Conservation (phyloP, 75 land plant species). For the Larix kaempferi region DNA sequence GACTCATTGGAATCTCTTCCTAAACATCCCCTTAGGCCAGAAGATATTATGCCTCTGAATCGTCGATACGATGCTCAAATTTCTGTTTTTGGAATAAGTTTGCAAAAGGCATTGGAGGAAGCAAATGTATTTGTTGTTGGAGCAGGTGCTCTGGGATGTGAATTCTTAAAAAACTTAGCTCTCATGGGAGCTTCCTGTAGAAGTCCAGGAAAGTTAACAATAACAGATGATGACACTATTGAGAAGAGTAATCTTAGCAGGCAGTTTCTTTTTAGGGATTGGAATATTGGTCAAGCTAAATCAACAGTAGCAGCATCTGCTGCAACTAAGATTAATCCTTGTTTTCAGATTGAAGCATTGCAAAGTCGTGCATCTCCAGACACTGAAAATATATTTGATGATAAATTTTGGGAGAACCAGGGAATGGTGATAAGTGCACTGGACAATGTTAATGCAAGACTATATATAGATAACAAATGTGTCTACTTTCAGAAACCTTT, state of each 20-base stretch:
- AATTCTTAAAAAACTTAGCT: constrained; percentile 86
- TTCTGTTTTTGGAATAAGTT: constrained; percentile 75
- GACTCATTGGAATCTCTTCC: constrained; percentile 96
- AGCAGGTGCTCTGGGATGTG: constrained; percentile 96
- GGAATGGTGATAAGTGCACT: constrained; percentile 82
- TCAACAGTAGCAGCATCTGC: constrained; percentile 90
- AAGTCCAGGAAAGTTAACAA: constrained; percentile 64
- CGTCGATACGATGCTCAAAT: constrained; percentile 89
- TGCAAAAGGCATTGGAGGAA: constrained; percentile 74
- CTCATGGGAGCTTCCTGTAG: constrained; percentile 94
- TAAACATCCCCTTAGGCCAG: constrained; percentile 47
- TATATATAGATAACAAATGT: constrained; percentile 84
- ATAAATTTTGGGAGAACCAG: constrained; percentile 80
- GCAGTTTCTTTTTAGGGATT: constrained; percentile 89
- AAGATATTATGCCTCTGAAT: constrained; percentile 54
- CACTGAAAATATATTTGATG: constrained; percentile 87
- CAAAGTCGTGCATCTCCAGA: constrained; percentile 87
- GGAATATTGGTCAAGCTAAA: constrained; percentile 92
- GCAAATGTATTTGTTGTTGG: constrained; percentile 85
- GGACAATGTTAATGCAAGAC: constrained; percentile 88
- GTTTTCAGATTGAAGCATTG: constrained; percentile 63
- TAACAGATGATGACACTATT: constrained; percentile 98
- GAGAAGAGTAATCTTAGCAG: constrained; percentile 96
- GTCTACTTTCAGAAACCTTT: constrained; percentile 94
- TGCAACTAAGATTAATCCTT: constrained; percentile 67